These are phyloP conservation scores for Coriolopsis trogii DNA, from an alignment of 1,284 basidiomycete species.

Conservation along the genomic window DNA sequence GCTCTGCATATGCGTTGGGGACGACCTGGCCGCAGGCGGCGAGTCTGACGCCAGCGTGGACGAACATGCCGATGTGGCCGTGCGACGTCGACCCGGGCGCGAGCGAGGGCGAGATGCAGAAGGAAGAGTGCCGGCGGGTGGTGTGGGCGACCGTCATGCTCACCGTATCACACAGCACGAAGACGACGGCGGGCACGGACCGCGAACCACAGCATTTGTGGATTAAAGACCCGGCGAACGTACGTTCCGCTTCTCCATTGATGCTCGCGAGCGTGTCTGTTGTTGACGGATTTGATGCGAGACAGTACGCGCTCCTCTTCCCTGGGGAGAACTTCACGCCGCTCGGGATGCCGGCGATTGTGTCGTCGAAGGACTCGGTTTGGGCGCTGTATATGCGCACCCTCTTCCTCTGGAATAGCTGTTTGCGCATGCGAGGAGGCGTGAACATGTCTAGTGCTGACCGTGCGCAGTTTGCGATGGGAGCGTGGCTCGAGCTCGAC, in stretches of 20 bases:
- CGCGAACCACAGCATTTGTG: slow-evolving; percentile 45
- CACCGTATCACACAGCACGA: slow-evolving; percentile 64
- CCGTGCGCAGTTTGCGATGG: slow-evolving; percentile 63
- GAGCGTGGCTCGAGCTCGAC: slow-evolving; percentile 74
- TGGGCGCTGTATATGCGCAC: slow-evolving; percentile 72
- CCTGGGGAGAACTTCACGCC: slow-evolving; percentile 60
- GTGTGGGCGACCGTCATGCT: slow-evolving; percentile 72
- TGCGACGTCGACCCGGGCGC: too few relatives aligned
- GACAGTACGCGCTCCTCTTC: slow-evolving; percentile 70
- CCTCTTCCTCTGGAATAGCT: slow-evolving; percentile 75
- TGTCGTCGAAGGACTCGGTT: slow-evolving; percentile 49
- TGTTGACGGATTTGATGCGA: not conserved
- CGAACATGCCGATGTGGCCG: slow-evolving; percentile 65
- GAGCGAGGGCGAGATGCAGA: slow-evolving; percentile 64
- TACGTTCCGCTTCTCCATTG: slow-evolving; percentile 29
- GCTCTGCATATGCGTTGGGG: slow-evolving; percentile 55
- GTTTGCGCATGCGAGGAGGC: slow-evolving; percentile 58
- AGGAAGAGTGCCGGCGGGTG: slow-evolving; percentile 71
- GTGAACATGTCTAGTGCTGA: slow-evolving; percentile 44
- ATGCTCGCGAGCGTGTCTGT: not conserved
- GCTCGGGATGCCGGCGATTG: not conserved
- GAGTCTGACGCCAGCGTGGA: slow-evolving; percentile 65
- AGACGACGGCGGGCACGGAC: slow-evolving; percentile 50
- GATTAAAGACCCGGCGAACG: slow-evolving; percentile 68
- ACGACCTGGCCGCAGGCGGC: slow-evolving; percentile 48